A percentile compares a stretch with the other conserved stretches of the same genome.
phyloP scores from a whole-genome alignment of 2,329 filamentous ascomycete species.

The Fusarium cyanostomum region DNA sequence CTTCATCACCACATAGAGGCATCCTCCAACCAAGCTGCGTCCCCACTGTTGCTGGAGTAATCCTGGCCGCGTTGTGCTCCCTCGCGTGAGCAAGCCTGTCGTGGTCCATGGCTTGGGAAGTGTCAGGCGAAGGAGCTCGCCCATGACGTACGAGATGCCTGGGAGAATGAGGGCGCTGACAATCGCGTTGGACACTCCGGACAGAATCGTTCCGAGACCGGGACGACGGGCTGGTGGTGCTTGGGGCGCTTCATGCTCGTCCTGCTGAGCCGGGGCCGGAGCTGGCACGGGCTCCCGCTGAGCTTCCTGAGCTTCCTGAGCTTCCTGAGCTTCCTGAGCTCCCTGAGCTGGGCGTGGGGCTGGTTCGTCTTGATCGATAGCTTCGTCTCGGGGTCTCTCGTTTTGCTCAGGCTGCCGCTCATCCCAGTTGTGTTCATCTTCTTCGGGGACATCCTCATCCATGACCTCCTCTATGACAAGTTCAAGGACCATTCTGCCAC shows the following conservation, averaged over 20 bases:
- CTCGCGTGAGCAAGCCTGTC: conserved; percentile 43
- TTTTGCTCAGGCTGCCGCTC: conserved; percentile 35
- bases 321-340: neutral
- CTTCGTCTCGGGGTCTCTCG: conserved; percentile 11
- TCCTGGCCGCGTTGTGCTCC: conserved; percentile 59
- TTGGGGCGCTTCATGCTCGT: conserved; percentile 47
- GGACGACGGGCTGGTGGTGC: conserved; percentile 48
- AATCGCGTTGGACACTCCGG: conserved; percentile 59
- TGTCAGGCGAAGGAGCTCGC: conserved; percentile 74
- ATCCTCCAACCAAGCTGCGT: conserved; percentile 86
- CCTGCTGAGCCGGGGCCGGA: conserved; percentile 5
- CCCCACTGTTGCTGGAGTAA: conserved; percentile 89
- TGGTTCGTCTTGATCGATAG: conserved; percentile 6
- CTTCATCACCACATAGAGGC: conserved; percentile 86
- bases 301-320: too few relatives aligned
- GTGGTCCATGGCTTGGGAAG: conserved; percentile 76
- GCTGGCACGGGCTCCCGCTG: too few relatives aligned
- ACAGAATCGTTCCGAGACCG: conserved; percentile 51
- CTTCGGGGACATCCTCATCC: conserved; percentile 55
- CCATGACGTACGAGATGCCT: conserved; percentile 79
- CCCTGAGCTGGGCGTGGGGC: conserved; percentile 1
- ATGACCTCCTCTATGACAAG: conserved; percentile 48
- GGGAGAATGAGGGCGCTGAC: conserved; percentile 77
- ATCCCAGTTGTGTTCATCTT: conserved; percentile 51
- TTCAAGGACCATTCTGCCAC: conserved; percentile 47